Base-by-base conservation (phyloP, 495 filamentous ascomycete genomes). In the Aspergillus incahuasiensis region DNA sequence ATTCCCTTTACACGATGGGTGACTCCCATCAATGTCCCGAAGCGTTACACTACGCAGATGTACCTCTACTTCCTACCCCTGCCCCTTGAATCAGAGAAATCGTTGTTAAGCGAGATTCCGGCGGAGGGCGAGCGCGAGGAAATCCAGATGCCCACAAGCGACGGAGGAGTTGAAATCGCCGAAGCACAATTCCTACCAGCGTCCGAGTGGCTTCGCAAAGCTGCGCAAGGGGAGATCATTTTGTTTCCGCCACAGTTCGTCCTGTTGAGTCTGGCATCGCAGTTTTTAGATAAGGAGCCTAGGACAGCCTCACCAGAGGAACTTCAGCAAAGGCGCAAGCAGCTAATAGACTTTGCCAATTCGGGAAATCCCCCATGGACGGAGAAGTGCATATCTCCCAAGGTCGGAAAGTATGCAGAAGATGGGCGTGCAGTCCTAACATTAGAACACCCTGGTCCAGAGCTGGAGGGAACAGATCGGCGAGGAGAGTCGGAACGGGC, bases 21-120 rank as follows among this genome's bases (percentile, higher is more conserved):
- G 39, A 97, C 94, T 2, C 94, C 94, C 0, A 70, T 74, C 3
- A 78, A 80, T 57, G 70, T 86, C 2, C 80, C 84, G 1, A 87
- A 84, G 63, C 80, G 94, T 18, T 98, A 90, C 66, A 87, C 87
- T 1, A 96, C 91, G 7, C 91, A 96, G 65, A 96, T 98, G 91
- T 98, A 97, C 65, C 63, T 98, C 7, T 94, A 96, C 68, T 87
- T 96, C 72, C 78, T 96, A n/a, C 91, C 94, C 0, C 72, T 91
- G 0, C 72, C 75, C 4, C 60, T 76, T 1, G 71, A 77, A 12
- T 68, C 71, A 19, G 62, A 72, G 52, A 68, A 72, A 21, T 48
- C 60, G 1, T 39, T 71, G 9, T 63, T 71, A 12, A 45, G 62
- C 12, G 65, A 68, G 25, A 60, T 70, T 15, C 69, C 69, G 6